Evolutionary conservation across 106 monocot genomes (phyloP).

Genomic region (Gastrodia elata): DNA sequence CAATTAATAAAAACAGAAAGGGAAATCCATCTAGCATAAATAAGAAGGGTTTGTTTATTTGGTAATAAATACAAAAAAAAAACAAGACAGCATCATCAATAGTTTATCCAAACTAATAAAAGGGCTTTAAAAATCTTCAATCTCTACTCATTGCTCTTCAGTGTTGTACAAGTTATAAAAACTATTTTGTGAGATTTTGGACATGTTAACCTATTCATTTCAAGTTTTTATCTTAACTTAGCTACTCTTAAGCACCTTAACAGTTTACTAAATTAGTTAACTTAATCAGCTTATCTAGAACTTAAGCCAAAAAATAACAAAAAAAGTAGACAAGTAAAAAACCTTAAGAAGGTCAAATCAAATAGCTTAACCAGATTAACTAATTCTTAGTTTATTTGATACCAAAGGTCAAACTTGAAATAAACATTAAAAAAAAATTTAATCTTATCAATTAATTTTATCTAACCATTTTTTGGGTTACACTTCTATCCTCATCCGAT

Average conservation of each 20-base stretch:
- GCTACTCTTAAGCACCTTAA: too few relatives aligned
- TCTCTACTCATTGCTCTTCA: neutral
- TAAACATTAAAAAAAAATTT: too few relatives aligned
- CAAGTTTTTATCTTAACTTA: neutral
- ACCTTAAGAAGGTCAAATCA: too few relatives aligned
- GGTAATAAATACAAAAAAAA: neutral
- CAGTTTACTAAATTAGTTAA: too few relatives aligned
- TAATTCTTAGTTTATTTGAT: too few relatives aligned
- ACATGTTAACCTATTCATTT: neutral
- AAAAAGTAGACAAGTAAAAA: too few relatives aligned
- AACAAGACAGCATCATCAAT: neutral
- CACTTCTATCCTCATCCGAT: neutral
- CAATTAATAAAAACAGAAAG: neutral
- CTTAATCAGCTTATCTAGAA: too few relatives aligned
- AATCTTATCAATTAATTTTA: constrained; percentile 1
- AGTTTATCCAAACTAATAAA: neutral
- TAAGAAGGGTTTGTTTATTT: neutral
- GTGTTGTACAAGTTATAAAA: neutral
- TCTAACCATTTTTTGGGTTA: neutral
- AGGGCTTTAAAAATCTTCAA: neutral
- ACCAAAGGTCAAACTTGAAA: too few relatives aligned
- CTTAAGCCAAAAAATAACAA: too few relatives aligned
- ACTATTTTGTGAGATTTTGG: neutral
- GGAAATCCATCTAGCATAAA: neutral
- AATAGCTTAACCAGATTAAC: too few relatives aligned